Evolutionary conservation across 108 stramenopile genomes (phyloP).

Genomic region (Stephanodiscus minutulus): DNA sequence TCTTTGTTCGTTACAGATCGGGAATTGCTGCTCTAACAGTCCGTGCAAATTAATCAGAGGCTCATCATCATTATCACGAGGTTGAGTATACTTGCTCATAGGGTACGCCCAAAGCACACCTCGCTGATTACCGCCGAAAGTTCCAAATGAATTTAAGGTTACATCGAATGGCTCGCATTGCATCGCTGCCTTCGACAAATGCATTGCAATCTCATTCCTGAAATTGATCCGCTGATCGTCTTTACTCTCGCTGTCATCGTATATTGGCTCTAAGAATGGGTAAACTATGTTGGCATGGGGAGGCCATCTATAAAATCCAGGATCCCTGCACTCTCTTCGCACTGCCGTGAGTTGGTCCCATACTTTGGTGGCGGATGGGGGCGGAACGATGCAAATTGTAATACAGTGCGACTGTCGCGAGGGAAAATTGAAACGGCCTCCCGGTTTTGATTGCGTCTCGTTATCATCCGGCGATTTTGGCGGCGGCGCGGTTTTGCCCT

Average conservation of each 20-base stretch:
- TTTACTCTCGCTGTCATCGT: slow-evolving; percentile 13
- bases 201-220: slow-evolving; percentile 17
- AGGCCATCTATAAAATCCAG: slow-evolving; percentile 84
- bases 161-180: slow-evolving; percentile 63
- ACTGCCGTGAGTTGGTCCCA: slow-evolving; percentile 62
- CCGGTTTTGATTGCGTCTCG: background rate
- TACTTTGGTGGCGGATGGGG: slow-evolving; percentile 47
- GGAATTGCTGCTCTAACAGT: slow-evolving; percentile 60
- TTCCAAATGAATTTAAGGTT: slow-evolving; percentile 60
- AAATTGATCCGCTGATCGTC: slow-evolving; percentile 18
- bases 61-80: slow-evolving; percentile 32
- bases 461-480: background rate
- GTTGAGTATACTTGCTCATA: slow-evolving; percentile 24
- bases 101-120: slow-evolving; percentile 83
- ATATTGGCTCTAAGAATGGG: slow-evolving; percentile 64
- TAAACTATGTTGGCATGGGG: slow-evolving; percentile 83
- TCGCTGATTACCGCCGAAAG: slow-evolving; percentile 69
- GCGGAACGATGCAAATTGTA: slow-evolving; percentile 80
- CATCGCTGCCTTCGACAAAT: slow-evolving; percentile 39
- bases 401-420: slow-evolving; percentile 45
- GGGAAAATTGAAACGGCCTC: slow-evolving; percentile 23
- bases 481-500: background rate
- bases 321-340: slow-evolving; percentile 64
- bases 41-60: slow-evolving; percentile 56
- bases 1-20: slow-evolving; percentile 62